phyloP scores from a whole-genome alignment of 1,284 basidiomycete species.

The Ceratobasidium sp. region DNA sequence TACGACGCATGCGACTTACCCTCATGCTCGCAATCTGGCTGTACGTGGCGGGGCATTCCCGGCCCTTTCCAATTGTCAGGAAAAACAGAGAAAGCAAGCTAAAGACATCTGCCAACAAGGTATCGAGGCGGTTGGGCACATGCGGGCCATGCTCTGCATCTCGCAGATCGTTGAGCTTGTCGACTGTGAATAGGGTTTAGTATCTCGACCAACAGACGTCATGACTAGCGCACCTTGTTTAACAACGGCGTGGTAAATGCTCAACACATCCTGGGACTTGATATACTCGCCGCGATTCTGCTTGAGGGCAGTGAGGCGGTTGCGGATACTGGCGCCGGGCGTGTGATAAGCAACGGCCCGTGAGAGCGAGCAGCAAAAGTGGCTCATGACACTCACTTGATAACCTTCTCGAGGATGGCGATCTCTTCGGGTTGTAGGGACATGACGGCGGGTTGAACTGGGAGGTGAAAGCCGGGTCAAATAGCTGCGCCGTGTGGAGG shows the following conservation, averaged over 20 bases:
- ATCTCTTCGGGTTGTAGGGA: slow-evolving; percentile 64
- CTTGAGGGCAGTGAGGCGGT: slow-evolving; percentile 88
- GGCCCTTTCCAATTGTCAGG: slow-evolving; percentile 92
- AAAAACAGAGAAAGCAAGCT: slow-evolving; percentile 92
- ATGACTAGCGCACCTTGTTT: slow-evolving; percentile 79
- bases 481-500: slow-evolving; percentile 1
- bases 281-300: slow-evolving; percentile 90
- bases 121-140: slow-evolving; percentile 88
- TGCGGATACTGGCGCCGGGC: slow-evolving; percentile 78
- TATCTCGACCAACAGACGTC: background rate
- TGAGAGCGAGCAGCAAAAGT: slow-evolving; percentile 46
- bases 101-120: slow-evolving; percentile 93
- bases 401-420: slow-evolving; percentile 94
- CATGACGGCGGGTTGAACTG: slow-evolving; percentile 32
- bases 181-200: slow-evolving; percentile 9
- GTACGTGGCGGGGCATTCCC: slow-evolving; percentile 92
- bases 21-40: slow-evolving; percentile 94
- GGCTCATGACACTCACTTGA: slow-evolving; percentile 72
- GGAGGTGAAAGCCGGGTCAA: background rate
- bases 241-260: slow-evolving; percentile 92
- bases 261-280: slow-evolving; percentile 92
- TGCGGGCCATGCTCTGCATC: slow-evolving; percentile 77
- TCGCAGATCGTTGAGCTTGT: slow-evolving; percentile 83
- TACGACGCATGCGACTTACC: slow-evolving; percentile 66
- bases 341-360: slow-evolving; percentile 52